Percentiles rank a stretch among this genome's conserved stretches.
phyloP scores from a whole-genome alignment of 345 rosid genomes.

The Noccaea caerulescens region DNA sequence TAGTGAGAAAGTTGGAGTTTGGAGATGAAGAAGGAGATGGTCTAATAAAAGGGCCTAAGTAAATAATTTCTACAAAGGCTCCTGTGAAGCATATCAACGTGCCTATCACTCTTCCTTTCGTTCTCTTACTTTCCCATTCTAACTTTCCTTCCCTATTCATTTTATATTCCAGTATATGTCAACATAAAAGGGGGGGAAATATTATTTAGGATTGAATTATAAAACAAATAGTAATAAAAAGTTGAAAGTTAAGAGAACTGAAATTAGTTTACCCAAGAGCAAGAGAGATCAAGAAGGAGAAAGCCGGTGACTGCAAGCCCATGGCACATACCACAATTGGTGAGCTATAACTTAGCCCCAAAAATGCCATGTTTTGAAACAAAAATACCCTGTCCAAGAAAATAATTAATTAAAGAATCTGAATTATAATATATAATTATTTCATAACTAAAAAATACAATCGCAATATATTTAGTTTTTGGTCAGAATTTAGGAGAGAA shows the following conservation, averaged over 20 bases:
- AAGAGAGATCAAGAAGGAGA: slow-evolving; percentile 67
- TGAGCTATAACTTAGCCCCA: slow-evolving; percentile 71
- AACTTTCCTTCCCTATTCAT: slow-evolving; percentile 48
- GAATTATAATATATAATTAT: not conserved
- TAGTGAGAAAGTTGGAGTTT: slow-evolving; percentile 39
- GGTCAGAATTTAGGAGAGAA: not conserved
- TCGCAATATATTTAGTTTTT: not conserved
- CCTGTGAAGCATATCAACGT: slow-evolving; percentile 61
- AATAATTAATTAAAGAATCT: not conserved
- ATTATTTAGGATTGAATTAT: not conserved
- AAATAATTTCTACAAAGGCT: slow-evolving; percentile 54
- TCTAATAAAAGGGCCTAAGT: slow-evolving; percentile 61
- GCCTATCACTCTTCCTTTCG: slow-evolving; percentile 57
- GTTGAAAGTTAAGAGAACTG: not conserved
- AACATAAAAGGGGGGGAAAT: not conserved
- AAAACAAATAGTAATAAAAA: not conserved
- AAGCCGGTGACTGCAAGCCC: slow-evolving; percentile 72
- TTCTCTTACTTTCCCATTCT: slow-evolving; percentile 54
- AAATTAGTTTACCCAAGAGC: slow-evolving; percentile 54
- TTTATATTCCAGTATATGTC: slow-evolving; percentile 2
- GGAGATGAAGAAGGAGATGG: slow-evolving; percentile 48
- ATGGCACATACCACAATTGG: slow-evolving; percentile 80
- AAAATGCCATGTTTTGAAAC: slow-evolving; percentile 64
- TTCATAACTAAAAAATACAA: not conserved
- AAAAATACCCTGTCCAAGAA: slow-evolving; percentile 55